Percentiles rank a stretch among this genome's conserved stretches.
These are phyloP conservation scores for Coriaria nepalensis DNA, from an alignment of 306 rosid genomes.

Conservation along the genomic window DNA sequence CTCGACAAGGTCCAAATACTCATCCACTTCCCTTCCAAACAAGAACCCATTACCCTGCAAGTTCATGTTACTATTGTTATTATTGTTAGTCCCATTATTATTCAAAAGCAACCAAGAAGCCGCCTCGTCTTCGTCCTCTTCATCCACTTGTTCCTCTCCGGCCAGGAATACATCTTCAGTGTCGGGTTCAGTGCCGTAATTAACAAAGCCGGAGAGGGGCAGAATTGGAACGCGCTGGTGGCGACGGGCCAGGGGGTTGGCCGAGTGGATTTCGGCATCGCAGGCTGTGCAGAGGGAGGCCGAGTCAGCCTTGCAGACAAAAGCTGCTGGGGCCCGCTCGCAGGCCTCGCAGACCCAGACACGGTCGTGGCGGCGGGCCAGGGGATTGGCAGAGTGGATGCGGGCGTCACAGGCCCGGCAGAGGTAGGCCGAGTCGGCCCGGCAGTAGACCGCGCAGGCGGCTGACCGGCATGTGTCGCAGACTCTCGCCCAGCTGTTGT, in stretches of 20 bases:
- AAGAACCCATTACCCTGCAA: constrained; percentile 33
- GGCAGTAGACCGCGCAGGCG: constrained; percentile 45
- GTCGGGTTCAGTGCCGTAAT: constrained; percentile 8
- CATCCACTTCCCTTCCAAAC: constrained; percentile 70
- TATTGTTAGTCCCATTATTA: neutral
- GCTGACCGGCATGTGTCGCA: constrained; percentile 60
- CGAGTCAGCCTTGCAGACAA: constrained; percentile 76
- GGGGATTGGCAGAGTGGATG: constrained; percentile 37
- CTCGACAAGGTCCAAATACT: constrained; percentile 73
- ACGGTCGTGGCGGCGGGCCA: constrained; percentile 64
- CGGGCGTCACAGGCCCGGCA: constrained; percentile 52
- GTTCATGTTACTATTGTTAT: constrained; percentile 2
- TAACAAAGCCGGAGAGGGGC: constrained; percentile 30
- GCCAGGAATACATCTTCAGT: constrained; percentile 4
- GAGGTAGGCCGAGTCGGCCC: constrained; percentile 46
- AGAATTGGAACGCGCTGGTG: constrained; percentile 80
- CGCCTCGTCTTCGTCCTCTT: constrained; percentile 59
- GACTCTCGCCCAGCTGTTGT: constrained; percentile 35
- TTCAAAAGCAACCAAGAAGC: constrained; percentile 82
- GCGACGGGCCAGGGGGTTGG: constrained; percentile 84
- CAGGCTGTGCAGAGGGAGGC: constrained; percentile 79
- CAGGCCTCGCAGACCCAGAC: constrained; percentile 85
- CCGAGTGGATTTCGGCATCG: constrained; percentile 82
- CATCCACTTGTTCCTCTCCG: constrained; percentile 33
- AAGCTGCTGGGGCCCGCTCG: constrained; percentile 72